Conservation (phyloP, 1,139 yeast genomes). For the Candida sp. region DNA sequence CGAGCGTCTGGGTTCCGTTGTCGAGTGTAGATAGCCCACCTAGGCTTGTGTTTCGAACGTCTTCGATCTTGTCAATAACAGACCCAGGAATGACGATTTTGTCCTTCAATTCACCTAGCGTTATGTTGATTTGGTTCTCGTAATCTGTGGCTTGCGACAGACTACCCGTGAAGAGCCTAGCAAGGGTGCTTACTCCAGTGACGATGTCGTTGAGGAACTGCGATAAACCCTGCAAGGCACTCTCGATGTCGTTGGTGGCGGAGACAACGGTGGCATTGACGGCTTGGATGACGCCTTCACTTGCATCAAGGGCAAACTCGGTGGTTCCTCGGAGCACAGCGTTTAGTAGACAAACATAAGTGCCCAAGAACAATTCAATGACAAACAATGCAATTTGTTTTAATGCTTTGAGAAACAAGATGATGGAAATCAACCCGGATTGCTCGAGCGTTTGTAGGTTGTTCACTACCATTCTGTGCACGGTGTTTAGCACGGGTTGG, state of each 20-base stretch:
- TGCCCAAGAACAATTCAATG: slow-evolving; percentile 78
- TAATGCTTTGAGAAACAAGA: slow-evolving; percentile 36
- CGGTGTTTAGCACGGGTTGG: slow-evolving; percentile 13
- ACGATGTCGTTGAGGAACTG: slow-evolving; percentile 50
- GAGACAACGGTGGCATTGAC: slow-evolving; percentile 64
- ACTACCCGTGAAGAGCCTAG: slow-evolving; percentile 58
- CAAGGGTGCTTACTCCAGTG: slow-evolving; percentile 48
- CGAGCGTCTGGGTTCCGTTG: slow-evolving; percentile 26
- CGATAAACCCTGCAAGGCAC: slow-evolving; percentile 61
- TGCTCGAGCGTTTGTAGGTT: slow-evolving; percentile 12
- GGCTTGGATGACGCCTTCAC: slow-evolving; percentile 59
- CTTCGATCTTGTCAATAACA: slow-evolving; percentile 55
- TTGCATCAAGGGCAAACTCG: slow-evolving; percentile 73
- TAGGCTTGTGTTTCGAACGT: slow-evolving; percentile 42
- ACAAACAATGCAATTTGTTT: slow-evolving; percentile 66
- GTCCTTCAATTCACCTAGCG: slow-evolving; percentile 53
- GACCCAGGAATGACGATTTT: slow-evolving; percentile 67
- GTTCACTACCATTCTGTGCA: slow-evolving; percentile 13
- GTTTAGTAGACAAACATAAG: slow-evolving; percentile 81
- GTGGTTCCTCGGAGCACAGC: slow-evolving; percentile 77
- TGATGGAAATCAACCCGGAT: slow-evolving; percentile 11
- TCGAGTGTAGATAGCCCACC: slow-evolving; percentile 63
- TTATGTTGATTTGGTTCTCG: slow-evolving; percentile 55
- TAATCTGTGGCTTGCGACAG: slow-evolving; percentile 23
- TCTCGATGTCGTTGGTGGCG: slow-evolving; percentile 62